Percentiles rank a stretch among this genome's conserved stretches.
These are phyloP conservation scores for Lepiota venenata DNA, from an alignment of 768 basidiomycete species.

Conservation along the genomic window DNA sequence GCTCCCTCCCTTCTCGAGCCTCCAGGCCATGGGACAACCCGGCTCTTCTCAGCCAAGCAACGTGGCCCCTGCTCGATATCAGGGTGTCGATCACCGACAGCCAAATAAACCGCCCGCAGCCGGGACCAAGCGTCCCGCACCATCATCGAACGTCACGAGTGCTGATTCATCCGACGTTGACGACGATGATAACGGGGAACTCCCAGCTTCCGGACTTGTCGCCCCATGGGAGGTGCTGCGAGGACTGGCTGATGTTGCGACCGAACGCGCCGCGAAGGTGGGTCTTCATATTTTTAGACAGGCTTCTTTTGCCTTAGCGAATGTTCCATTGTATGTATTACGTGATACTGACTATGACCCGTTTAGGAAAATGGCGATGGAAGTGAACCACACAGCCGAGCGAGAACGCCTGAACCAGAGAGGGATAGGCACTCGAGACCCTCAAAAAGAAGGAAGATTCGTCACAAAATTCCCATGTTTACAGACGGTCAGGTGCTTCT, in stretches of 20 bases:
- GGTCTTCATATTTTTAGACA: constrained; percentile 16
- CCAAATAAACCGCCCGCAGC: constrained; percentile 28
- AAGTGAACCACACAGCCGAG: constrained; percentile 73
- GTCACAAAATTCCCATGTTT: constrained; percentile 61
- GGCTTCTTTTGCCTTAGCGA: constrained; percentile 4
- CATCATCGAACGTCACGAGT: constrained; percentile 68
- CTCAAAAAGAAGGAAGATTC: constrained; percentile 66
- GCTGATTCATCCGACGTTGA: constrained; percentile 84
- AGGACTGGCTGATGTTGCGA: constrained; percentile 78
- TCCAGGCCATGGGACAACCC: constrained; percentile 54
- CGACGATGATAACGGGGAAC: constrained; percentile 75
- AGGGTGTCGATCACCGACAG: constrained; percentile 34
- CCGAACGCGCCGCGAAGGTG: constrained; percentile 76
- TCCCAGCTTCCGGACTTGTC: constrained; percentile 78
- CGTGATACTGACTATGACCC: constrained; percentile 5
- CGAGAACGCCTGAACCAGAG: constrained; percentile 71
- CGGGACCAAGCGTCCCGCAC: constrained; percentile 57
- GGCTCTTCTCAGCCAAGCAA: constrained; percentile 38
- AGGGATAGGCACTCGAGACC: constrained; percentile 54
- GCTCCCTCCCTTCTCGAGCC: constrained; percentile 70
- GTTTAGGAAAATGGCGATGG: constrained; percentile 71
- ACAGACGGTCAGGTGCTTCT: constrained; percentile 61
- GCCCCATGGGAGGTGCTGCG: constrained; percentile 87
- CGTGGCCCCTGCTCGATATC: constrained; percentile 60
- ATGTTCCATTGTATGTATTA: constrained; percentile 12